A percentile compares a stretch with the other conserved stretches of the same genome.
Conservation (phyloP, 1,284 basidiomycete species). For the Puccinia horiana region DNA sequence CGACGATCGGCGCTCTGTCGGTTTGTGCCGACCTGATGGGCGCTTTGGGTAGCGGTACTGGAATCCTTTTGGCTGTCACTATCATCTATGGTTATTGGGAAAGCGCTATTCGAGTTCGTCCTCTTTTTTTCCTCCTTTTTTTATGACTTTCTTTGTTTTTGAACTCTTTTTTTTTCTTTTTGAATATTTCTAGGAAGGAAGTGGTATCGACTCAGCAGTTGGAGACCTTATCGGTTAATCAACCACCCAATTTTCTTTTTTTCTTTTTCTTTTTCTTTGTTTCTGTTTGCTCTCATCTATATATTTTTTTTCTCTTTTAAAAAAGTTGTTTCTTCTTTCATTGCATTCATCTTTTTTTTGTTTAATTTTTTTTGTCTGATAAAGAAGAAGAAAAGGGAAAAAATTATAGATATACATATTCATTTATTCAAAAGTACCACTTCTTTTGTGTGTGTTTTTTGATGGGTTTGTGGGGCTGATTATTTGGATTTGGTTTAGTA, state of each 20-base stretch:
- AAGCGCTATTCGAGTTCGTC: conserved; percentile 48
- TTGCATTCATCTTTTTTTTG: background rate
- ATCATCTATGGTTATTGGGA: conserved; percentile 85
- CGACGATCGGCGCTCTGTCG: conserved; percentile 87
- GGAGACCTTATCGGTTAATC: conserved; percentile 43
- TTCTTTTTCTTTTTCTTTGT: background rate
- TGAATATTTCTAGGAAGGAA: conserved; percentile 34
- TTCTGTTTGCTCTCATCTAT: conserved; percentile 1
- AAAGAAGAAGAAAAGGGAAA: no score
- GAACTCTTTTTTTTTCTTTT: background rate
- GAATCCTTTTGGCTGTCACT: conserved; percentile 95
- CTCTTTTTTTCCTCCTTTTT: background rate
- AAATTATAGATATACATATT: no score
- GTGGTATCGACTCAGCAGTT: conserved; percentile 47
- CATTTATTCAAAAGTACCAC: no score
- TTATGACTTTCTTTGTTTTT: background rate
- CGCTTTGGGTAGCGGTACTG: conserved; percentile 92
- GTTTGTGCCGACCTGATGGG: conserved; percentile 95
- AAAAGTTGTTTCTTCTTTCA: conserved; percentile 1
- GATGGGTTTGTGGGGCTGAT: no score
- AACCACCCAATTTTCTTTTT: background rate
- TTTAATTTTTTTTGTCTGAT: no score
- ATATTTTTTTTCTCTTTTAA: background rate
- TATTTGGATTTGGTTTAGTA: no score
- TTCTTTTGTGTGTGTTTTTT: no score